phyloP scores from a whole-genome alignment of 1,139 yeast genomes.

The Pichia sp. region DNA sequence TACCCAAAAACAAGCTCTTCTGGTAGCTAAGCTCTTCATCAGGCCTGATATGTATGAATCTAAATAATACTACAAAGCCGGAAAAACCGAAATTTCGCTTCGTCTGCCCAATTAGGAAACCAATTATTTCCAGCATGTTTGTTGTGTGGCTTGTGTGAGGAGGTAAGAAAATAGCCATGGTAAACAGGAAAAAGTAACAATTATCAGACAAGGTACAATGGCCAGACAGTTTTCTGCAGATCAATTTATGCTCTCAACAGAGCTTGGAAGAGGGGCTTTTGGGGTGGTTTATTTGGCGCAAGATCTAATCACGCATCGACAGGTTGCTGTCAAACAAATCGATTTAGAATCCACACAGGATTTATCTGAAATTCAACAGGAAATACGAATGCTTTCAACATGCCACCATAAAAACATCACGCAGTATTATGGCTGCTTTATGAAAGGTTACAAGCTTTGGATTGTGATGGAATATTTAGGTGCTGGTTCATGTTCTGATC shows the following conservation, averaged over 20 bases:
- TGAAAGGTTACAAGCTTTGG: conserved; percentile 74
- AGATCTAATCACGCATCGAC: conserved; percentile 43
- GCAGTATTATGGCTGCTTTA: conserved; percentile 72
- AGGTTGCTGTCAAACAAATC: conserved; percentile 66
- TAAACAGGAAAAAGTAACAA: too few species aligned
- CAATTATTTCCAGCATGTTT: too few species aligned
- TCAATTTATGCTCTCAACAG: conserved; percentile 60
- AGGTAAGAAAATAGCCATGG: too few species aligned
- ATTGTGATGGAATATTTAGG: conserved; percentile 80
- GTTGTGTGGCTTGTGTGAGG: too few species aligned
- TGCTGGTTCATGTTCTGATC: conserved; percentile 77
- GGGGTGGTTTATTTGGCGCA: conserved; percentile 80
- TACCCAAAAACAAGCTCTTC: too few species aligned
- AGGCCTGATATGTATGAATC: too few species aligned
- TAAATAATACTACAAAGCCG: too few species aligned
- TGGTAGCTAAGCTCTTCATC: too few species aligned
- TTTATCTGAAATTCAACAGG: conserved; percentile 72
- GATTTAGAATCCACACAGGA: conserved; percentile 77
- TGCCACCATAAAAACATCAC: conserved; percentile 70
- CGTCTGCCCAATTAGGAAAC: too few species aligned
- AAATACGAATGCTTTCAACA: conserved; percentile 68
- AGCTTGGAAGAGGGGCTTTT: conserved; percentile 83
- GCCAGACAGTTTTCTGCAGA: conserved; percentile 34
- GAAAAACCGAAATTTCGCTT: too few species aligned
- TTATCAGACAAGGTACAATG: too few species aligned